Evolutionary conservation across 768 basidiomycete species (phyloP), one percentile per base, ranked within the genome.

Genomic region (Stropharia rugosoannulata): DNA sequence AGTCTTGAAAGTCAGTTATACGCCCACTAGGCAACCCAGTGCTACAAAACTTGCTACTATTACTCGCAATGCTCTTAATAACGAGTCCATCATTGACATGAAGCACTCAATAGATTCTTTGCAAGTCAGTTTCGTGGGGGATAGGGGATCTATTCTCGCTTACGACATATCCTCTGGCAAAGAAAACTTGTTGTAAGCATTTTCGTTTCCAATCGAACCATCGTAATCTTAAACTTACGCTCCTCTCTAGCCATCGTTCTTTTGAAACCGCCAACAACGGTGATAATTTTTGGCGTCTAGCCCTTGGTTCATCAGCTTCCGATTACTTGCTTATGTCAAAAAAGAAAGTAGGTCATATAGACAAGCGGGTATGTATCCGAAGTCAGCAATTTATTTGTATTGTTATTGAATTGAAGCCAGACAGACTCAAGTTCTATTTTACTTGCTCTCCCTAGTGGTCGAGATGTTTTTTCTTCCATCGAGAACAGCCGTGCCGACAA

Each of bases 241-340:
- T n/a, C 15, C 10, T 18, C 41, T 43, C 16, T 44, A 32, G 29
- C 13, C 54, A 19, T 48, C 44, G 8, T 19, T 57, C 32, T 18
- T 16, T 9, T 16, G n/a, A 44, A 36, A 44, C 13, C 40, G 15
- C 35, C 46, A n/a, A 41, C 6, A 38, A 41, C n/a, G 54, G 57
- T 16, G 73, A 79, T 48, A 42, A 58, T 5, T 83, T 88, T 62
- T 86, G 83, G 82, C 77, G 81, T 40, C 65, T 89, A 36, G 76
- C 76, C 42, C 53, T 71, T 22, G 74, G 73, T 15, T 48, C 59
- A 10, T 62, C 65, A 32, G 61, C 59, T 11, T 66, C 76, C 12
- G 69, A 72, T 15, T 80, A 76, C 55, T 71, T 83, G 51, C 65
- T 86, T 11, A 62, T 81, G 18, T 85, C 83, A 0, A 72, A 66